Evolutionary conservation across 805 yeast species (phyloP).

Genomic region (Candida khao-thaluensis): DNA sequence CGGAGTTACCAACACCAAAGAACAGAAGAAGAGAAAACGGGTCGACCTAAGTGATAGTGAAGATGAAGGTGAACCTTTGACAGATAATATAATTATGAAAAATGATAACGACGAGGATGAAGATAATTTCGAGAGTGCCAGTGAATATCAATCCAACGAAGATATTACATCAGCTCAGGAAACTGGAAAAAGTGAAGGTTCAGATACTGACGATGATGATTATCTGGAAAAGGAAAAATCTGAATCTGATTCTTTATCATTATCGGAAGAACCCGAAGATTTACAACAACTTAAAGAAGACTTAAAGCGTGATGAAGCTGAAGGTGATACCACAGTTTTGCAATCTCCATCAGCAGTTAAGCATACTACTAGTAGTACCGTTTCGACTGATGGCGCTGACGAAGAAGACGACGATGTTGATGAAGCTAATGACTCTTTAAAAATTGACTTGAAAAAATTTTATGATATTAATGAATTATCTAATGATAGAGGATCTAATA

Average conservation of each 20-base stretch:
- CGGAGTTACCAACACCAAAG: constrained; percentile 38
- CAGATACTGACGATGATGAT: constrained; percentile 11
- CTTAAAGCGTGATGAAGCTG: constrained; percentile 20
- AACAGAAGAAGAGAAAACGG: constrained; percentile 28
- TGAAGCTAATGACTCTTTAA: background rate
- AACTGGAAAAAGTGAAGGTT: constrained; percentile 7
- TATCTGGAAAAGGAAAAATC: constrained; percentile 8
- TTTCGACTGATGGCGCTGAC: background rate
- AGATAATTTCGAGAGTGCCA: constrained; percentile 7
- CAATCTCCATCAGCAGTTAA: background rate
- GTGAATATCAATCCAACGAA: constrained; percentile 18
- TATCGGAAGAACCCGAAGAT: constrained; percentile 18
- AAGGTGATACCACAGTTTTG: constrained; percentile 7
- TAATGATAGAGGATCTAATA: constrained; percentile 64
- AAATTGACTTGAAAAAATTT: constrained; percentile 31
- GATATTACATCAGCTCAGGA: background rate
- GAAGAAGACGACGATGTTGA: constrained; percentile 20
- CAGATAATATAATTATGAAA: background rate
- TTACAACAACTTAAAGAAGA: constrained; percentile 18
- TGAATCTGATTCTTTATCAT: constrained; percentile 12
- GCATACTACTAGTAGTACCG: background rate
- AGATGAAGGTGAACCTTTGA: constrained; percentile 19
- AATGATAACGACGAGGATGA: constrained; percentile 2
- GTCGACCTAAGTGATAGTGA: constrained; percentile 22
- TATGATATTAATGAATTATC: constrained; percentile 57